phyloP scores from a whole-genome alignment of 2,329 filamentous ascomycete genomes.

The Orbilia ellipsospora region DNA sequence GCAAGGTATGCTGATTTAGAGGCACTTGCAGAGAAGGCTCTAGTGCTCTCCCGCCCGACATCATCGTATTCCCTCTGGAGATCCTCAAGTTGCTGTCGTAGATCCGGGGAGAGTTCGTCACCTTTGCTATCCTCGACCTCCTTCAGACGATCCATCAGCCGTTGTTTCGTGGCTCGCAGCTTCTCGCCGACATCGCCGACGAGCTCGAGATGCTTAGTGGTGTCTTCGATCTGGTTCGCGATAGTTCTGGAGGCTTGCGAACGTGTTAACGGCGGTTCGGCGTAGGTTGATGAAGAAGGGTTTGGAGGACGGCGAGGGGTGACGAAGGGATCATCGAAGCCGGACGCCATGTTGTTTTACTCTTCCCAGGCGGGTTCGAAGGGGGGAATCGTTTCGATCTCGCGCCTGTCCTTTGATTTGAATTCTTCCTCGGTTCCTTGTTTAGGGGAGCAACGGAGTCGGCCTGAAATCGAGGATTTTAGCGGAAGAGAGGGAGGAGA shows the following conservation, averaged over 20 bases:
- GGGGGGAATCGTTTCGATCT: not conserved
- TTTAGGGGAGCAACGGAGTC: too few relatives aligned
- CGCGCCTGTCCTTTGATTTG: too few relatives aligned
- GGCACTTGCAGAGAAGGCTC: conserved; percentile 87
- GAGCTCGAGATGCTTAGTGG: conserved; percentile 88
- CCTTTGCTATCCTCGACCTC: conserved; percentile 82
- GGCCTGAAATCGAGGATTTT: too few relatives aligned
- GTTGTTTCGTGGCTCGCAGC: conserved; percentile 85
- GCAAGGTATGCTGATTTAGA: conserved; percentile 78
- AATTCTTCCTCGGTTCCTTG: too few relatives aligned
- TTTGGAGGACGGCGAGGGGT: conserved; percentile 54
- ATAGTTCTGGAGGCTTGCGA: conserved; percentile 87
- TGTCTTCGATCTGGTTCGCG: conserved; percentile 91
- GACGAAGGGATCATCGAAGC: conserved; percentile 58
- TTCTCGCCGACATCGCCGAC: conserved; percentile 88
- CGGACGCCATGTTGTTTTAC: conserved; percentile 28
- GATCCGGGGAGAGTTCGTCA: conserved; percentile 81
- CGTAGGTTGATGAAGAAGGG: conserved; percentile 19
- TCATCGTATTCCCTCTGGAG: conserved; percentile 97
- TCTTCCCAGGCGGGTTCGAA: not conserved
- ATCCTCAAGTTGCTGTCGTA: conserved; percentile 83
- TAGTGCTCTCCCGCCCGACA: conserved; percentile 86
- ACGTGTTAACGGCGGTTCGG: conserved; percentile 70
- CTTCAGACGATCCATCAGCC: conserved; percentile 81
- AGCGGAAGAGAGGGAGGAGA: conserved; percentile 12